Percentiles rank a stretch among this genome's conserved stretches.
Conservation (phyloP, 306 rosid species). For the Medicago lupulina region DNA sequence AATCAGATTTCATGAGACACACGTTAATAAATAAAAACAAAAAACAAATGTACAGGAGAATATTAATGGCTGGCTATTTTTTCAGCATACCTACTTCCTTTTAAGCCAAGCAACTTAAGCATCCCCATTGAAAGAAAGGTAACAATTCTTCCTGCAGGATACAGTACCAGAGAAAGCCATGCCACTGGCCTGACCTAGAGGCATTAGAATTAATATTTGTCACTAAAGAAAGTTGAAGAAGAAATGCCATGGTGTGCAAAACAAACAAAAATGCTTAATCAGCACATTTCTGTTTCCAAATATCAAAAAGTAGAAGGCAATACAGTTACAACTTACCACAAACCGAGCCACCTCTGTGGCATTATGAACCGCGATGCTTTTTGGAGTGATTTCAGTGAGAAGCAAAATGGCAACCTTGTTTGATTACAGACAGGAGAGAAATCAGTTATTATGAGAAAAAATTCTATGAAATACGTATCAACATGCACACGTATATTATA, state of each 20-base stretch:
- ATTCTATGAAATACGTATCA: neutral
- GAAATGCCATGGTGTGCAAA: conserved; percentile 24
- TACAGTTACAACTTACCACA: conserved; percentile 76
- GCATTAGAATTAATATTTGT: conserved; percentile 47
- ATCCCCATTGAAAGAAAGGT: conserved; percentile 98
- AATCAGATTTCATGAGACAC: conserved; percentile 33
- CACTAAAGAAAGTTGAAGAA: conserved; percentile 34
- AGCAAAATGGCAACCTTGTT: conserved; percentile 93
- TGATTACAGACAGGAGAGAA: conserved; percentile 36
- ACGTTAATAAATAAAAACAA: conserved; percentile 24
- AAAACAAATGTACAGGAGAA: conserved; percentile 25
- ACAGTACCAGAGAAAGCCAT: conserved; percentile 92
- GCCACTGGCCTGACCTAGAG: conserved; percentile 99
- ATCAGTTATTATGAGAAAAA: conserved; percentile 29
- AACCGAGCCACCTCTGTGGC: conserved; percentile 95
- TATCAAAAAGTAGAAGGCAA: conserved; percentile 14
- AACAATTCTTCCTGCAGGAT: conserved; percentile 94
- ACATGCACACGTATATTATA: conserved; percentile 1
- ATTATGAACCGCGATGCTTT: conserved; percentile 96
- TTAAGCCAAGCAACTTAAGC: conserved; percentile 88
- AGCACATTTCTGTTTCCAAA: conserved; percentile 14
- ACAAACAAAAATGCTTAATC: conserved; percentile 34
- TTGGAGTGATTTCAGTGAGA: conserved; percentile 99
- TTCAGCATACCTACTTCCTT: conserved; percentile 86
- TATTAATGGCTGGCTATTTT: conserved; percentile 37